A percentile compares a stretch with the other conserved stretches of the same genome.
phyloP scores from a whole-genome alignment of 495 filamentous ascomycete species.

The Tuber indicum region DNA sequence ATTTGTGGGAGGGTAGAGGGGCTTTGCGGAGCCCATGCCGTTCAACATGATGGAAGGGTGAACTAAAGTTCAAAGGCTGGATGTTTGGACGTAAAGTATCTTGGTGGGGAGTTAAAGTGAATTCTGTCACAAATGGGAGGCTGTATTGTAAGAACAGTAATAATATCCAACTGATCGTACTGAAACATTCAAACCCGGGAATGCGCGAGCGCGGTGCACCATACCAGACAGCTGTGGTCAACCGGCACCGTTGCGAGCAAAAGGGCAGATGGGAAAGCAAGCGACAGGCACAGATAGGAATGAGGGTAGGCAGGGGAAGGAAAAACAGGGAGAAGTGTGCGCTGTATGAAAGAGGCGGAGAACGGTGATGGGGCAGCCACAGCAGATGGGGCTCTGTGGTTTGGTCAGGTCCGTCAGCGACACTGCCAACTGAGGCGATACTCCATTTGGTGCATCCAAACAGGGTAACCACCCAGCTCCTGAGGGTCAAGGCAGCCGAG shows the following conservation, averaged over 20 bases:
- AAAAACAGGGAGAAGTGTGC: not conserved
- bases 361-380: not conserved
- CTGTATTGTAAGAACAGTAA: not conserved
- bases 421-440: not conserved
- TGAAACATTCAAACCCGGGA: slow-evolving; percentile 2
- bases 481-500: not conserved
- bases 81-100: not conserved
- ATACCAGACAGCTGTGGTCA: not conserved
- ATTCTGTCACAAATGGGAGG: not conserved
- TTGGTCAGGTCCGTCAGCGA: not conserved
- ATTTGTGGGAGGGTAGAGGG: slow-evolving; percentile 34
- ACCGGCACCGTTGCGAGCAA: not conserved
- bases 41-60: slow-evolving; percentile 19
- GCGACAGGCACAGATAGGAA: not conserved
- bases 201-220: not conserved
- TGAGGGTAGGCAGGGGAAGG: not conserved
- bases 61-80: not conserved
- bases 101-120: not conserved
- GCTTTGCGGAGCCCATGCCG: slow-evolving; percentile 33
- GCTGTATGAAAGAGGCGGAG: not conserved
- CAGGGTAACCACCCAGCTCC: not conserved
- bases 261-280: not conserved
- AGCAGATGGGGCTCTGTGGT: not conserved
- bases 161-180: not conserved
- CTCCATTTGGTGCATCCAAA: not conserved